A percentile compares a stretch with the other conserved stretches of the same genome.
These are phyloP conservation scores for Graphilbum ipis-grandicollis DNA, from an alignment of 2,329 filamentous ascomycete species.

Conservation along the genomic window DNA sequence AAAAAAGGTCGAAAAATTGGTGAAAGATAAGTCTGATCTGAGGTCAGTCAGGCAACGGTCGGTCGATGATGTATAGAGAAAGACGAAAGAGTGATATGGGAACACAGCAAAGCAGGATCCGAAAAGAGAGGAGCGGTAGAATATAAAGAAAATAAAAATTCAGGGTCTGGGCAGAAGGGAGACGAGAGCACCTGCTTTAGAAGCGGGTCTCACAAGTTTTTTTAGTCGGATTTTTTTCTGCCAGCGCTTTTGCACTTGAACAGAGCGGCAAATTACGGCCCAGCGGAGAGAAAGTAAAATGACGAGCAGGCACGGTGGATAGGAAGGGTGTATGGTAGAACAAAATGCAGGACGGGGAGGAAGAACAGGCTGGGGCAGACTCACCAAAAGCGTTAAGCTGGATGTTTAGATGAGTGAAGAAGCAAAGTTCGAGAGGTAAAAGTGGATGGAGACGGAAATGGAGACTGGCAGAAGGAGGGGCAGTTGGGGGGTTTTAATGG, in stretches of 20 bases:
- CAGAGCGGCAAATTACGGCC: no score
- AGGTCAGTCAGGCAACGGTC: not conserved
- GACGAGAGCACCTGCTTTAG: not conserved
- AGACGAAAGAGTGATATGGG: conserved; percentile 2
- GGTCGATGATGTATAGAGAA: no score
- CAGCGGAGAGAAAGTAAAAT: no score
- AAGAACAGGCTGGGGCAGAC: no score
- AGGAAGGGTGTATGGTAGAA: no score
- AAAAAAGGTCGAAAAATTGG: not conserved
- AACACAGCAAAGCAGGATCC: not conserved
- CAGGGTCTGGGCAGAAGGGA: not conserved
- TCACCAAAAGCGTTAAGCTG: no score
- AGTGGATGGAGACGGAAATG: not conserved
- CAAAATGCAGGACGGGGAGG: no score
- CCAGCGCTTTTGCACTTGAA: not conserved
- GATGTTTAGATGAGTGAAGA: no score
- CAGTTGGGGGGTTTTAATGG: not conserved
- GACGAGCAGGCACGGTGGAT: no score
- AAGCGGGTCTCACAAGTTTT: not conserved
- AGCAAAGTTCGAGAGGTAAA: not conserved
- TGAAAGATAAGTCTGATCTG: not conserved
- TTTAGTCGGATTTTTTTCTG: not conserved
- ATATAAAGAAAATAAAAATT: not conserved
- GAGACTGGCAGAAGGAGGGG: conserved; percentile 1
- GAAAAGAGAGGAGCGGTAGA: not conserved